A percentile compares a stretch with the other conserved stretches of the same genome.
These are phyloP conservation scores for Podila epigama DNA, from an alignment of 192 early-diverging fungal genomes.

Conservation along the genomic window DNA sequence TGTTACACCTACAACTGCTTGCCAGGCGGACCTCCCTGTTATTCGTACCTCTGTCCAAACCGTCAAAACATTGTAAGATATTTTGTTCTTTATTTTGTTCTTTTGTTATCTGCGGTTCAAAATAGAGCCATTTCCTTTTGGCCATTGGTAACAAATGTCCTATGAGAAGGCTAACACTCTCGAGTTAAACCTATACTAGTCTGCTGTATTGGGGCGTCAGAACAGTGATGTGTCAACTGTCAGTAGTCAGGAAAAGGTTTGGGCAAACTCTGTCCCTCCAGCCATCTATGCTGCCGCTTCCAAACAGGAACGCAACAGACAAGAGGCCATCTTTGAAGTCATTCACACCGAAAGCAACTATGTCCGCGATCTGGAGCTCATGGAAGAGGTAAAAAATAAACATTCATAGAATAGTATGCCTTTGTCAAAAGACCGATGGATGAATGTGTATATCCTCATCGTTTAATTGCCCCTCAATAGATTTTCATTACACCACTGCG, in stretches of 20 bases:
- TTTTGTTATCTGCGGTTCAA: no score
- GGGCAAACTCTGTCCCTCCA: constrained; percentile 44
- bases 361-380: constrained; percentile 83
- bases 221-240: constrained; percentile 35
- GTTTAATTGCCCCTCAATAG: constrained; percentile 20
- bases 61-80: constrained; percentile 39
- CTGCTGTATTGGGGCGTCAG: constrained; percentile 15
- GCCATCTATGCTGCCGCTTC: constrained; percentile 32
- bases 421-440: background rate
- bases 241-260: constrained; percentile 35
- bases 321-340: constrained; percentile 96
- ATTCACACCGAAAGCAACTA: constrained; percentile 93
- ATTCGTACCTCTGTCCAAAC: constrained; percentile 43
- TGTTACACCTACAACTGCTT: constrained; percentile 36
- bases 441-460: background rate
- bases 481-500: constrained; percentile 69
- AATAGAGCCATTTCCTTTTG: no score
- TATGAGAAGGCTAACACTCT: no score
- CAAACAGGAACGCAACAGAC: constrained; percentile 79
- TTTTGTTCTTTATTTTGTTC: background rate
- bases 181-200: constrained; percentile 11
- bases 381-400: constrained; percentile 68
- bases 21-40: constrained; percentile 29
- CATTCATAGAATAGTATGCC: background rate
- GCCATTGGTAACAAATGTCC: no score